phyloP scores from a whole-genome alignment of 805 yeast genomes.

The Cyberlindnera xishuangbannaensis region DNA sequence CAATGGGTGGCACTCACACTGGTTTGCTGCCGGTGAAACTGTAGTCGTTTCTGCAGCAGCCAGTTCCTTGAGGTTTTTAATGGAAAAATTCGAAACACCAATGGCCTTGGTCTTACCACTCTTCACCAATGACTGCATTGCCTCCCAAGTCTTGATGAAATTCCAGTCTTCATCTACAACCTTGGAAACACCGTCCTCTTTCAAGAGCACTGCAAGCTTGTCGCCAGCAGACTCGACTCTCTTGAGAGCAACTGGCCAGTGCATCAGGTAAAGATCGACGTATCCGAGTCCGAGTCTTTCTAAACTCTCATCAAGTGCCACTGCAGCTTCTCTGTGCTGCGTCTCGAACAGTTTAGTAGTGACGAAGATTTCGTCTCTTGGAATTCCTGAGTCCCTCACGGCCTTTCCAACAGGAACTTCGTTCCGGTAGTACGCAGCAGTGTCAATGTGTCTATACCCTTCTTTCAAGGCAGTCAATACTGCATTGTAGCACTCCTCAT shows the following conservation, averaged over 20 bases:
- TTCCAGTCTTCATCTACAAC: constrained; percentile 49
- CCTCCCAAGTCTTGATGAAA: constrained; percentile 18
- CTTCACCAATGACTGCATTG: constrained; percentile 6
- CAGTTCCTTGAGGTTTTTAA: constrained; percentile 11
- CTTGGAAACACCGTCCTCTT: constrained; percentile 1
- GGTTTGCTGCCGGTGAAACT: constrained; percentile 19
- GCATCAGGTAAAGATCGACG: constrained; percentile 65
- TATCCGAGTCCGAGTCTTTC: constrained; percentile 62
- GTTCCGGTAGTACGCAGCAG: constrained; percentile 51
- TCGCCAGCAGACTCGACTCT: constrained; percentile 3
- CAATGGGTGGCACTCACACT: constrained; percentile 18
- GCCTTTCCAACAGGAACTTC: constrained; percentile 52
- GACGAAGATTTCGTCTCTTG: constrained; percentile 58
- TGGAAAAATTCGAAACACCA: constrained; percentile 19
- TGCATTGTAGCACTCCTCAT: constrained; percentile 14
- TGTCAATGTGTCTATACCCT: constrained; percentile 61
- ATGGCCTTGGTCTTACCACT: constrained; percentile 12
- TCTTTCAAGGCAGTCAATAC: constrained; percentile 11
- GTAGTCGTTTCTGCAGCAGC: constrained; percentile 6
- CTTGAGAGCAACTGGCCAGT: constrained; percentile 5
- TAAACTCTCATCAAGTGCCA: constrained; percentile 52
- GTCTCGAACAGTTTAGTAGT: constrained; percentile 66
- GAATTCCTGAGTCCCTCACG: constrained; percentile 46
- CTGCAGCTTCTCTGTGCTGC: constrained; percentile 35
- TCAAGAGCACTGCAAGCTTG: constrained; percentile 2